phyloP scores from a whole-genome alignment of 441 rosid species.

The Populus hybrid region DNA sequence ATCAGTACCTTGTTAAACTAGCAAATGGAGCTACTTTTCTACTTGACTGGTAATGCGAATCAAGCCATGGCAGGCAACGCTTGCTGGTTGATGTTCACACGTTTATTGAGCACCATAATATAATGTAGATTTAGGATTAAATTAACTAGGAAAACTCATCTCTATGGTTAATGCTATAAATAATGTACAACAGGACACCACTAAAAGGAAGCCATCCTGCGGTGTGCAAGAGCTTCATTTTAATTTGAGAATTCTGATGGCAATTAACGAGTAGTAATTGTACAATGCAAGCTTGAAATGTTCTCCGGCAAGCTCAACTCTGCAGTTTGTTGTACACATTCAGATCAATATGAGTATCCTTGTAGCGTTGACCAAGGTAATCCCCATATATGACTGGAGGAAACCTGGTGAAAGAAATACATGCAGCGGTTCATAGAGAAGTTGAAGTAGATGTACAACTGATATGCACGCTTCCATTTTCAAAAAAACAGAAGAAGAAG shows the following conservation, averaged over 20 bases:
- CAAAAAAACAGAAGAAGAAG: too few species aligned
- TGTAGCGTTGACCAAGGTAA: too few species aligned
- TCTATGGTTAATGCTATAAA: background rate
- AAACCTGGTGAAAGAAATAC: too few species aligned
- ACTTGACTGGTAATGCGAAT: background rate
- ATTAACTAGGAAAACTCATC: background rate
- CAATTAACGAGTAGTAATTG: background rate
- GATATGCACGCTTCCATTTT: too few species aligned
- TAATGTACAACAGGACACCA: background rate
- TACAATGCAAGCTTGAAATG: background rate
- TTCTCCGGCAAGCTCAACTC: too few species aligned
- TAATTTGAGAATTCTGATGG: background rate
- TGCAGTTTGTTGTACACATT: too few species aligned
- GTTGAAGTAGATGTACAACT: too few species aligned
- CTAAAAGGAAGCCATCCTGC: background rate
- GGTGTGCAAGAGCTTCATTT: background rate
- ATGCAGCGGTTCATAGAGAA: too few species aligned
- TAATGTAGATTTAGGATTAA: background rate
- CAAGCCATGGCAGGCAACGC: background rate
- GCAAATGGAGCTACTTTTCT: background rate
- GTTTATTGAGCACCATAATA: background rate
- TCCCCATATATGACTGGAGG: too few species aligned
- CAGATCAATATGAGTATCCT: too few species aligned
- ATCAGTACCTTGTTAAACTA: background rate
- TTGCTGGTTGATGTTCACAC: background rate